Evolutionary conservation across 371 early-diverging fungal genomes (phyloP), one percentile per base, ranked within the genome.

Genomic region (Mucor circinelloides): DNA sequence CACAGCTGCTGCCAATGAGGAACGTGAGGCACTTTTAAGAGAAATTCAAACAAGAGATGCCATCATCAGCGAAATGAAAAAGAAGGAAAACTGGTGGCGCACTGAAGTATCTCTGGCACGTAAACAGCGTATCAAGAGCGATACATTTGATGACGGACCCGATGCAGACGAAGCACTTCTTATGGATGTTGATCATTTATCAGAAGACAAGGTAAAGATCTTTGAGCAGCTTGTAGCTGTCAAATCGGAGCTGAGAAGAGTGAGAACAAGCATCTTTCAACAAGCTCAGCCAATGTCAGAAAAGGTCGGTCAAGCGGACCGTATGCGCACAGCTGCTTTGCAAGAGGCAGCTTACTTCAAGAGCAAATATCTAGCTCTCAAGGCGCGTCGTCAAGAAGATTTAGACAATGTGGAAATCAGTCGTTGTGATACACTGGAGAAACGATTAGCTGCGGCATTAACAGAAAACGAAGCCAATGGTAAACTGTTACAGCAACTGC

Each of bases 331-430:
- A 0, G 86, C 84, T 15, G 87, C 87, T 0, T 70, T 87, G 28
- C 86, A 87, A 64, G 87, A 87, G 38, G 86, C 87, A 1, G 87
- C 86, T 1, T 87, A 87, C 48, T 78, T 85, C 59, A 86, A 85
- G 64, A 80, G 82, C 17, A 87, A 87, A 63, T 73, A 75, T 52
- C 30, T 70, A n/a, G 74, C 72, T 63, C 38, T 79, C 58, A 55
- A 80, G 71, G 28, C 73, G 57, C 69, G 61, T 63, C 61, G 81
- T 61, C 73, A 71, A 46, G 68, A 67, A 6, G 82, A 81, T 0
- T 64, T 86, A 2, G 76, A 75, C 10, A 57, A 46, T 3, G 63
- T 87, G 9, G 86, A 85, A 31, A 62, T 70, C 7, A 76, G 77
- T 6, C 78, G 87, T 13, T 79, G 85, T 10, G 67, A 71, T 55